Evolutionary conservation across 2,329 filamentous ascomycete species (phyloP).

Genomic region (Botrytis pseudocinerea): DNA sequence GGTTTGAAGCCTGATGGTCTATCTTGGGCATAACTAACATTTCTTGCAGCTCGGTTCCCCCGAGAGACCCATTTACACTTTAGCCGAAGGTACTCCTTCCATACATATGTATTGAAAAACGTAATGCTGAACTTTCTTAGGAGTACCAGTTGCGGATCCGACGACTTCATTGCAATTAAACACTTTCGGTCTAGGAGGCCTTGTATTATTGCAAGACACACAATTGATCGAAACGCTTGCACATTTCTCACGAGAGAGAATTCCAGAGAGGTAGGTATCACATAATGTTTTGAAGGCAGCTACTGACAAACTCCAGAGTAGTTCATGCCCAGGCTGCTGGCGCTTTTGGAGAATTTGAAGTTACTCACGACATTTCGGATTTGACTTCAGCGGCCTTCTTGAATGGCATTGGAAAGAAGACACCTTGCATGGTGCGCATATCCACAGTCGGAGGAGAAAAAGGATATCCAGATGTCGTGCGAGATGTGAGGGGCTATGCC

Average conservation of each 20-base stretch:
- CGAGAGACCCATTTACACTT: conserved; percentile 35
- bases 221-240: conserved; percentile 63
- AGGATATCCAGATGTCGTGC: conserved; percentile 46
- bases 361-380: conserved; percentile 58
- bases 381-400: conserved; percentile 57
- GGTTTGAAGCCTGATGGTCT: background rate
- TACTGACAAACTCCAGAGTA: background rate
- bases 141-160: conserved; percentile 25
- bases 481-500: conserved; percentile 51
- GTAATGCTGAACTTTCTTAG: background rate
- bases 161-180: conserved; percentile 26
- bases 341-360: conserved; percentile 53
- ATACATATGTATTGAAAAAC: no score
- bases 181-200: conserved; percentile 43
- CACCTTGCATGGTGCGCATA: conserved; percentile 59
- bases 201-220: conserved; percentile 63
- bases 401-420: conserved; percentile 59
- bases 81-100: conserved; percentile 34
- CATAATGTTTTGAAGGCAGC: rapidly evolving
- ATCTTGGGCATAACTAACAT: background rate
- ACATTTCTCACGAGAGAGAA: conserved; percentile 53
- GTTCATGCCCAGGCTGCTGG: conserved; percentile 62
- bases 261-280: conserved; percentile 44
- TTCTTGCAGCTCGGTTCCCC: conserved; percentile 19
- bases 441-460: conserved; percentile 49